Conservation (phyloP, 306 rosid species). For the Macrotyloma uniflorum region DNA sequence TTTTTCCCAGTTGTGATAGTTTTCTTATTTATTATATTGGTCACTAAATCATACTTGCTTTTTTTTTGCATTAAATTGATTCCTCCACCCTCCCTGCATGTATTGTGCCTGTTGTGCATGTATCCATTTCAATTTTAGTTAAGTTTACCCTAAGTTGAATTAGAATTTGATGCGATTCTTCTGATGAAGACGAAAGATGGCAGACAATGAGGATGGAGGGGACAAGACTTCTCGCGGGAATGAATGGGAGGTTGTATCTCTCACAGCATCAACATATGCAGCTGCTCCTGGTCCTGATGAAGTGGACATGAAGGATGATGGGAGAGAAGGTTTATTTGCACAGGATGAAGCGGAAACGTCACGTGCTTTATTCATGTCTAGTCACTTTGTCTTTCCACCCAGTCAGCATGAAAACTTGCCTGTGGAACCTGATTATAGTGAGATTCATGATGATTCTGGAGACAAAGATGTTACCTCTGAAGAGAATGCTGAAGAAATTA, state of each 20-base stretch:
- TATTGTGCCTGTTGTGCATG: not conserved
- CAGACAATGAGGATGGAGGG: slow-evolving; percentile 69
- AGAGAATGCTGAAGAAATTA: slow-evolving; percentile 48
- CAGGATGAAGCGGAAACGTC: slow-evolving; percentile 78
- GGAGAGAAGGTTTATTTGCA: slow-evolving; percentile 36
- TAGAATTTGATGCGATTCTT: slow-evolving; percentile 36
- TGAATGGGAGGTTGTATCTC: slow-evolving; percentile 98
- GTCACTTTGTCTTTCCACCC: slow-evolving; percentile 92
- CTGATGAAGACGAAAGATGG: slow-evolving; percentile 60
- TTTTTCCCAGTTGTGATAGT: not conserved
- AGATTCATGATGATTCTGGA: slow-evolving; percentile 52
- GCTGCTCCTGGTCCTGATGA: slow-evolving; percentile 78
- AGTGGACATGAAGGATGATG: slow-evolving; percentile 60
- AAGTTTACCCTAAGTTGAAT: slow-evolving; percentile 23
- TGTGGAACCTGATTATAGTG: slow-evolving; percentile 57
- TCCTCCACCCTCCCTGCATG: not conserved
- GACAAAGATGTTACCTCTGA: slow-evolving; percentile 53
- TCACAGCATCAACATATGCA: slow-evolving; percentile 90
- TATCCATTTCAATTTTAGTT: not conserved
- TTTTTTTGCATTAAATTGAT: not conserved
- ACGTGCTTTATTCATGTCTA: slow-evolving; percentile 77
- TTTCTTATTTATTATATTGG: not conserved
- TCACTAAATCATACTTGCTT: not conserved
- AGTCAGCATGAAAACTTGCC: slow-evolving; percentile 84
- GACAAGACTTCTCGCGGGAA: slow-evolving; percentile 73